A percentile compares a stretch with the other conserved stretches of the same genome.
Conservation (phyloP, 441 rosid genomes). For the Populus hybrid region DNA sequence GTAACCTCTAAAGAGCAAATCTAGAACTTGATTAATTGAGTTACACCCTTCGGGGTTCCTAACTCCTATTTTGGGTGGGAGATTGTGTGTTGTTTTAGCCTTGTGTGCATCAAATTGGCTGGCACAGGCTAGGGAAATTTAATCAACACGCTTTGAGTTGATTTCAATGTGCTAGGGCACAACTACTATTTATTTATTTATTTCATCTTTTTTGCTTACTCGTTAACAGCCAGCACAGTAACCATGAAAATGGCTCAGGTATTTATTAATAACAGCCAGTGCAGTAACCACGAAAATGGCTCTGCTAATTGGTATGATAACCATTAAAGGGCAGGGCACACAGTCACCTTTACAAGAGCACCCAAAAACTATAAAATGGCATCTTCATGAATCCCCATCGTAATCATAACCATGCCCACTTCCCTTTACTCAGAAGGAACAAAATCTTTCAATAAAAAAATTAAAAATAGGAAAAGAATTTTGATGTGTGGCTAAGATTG, state of each 20-base stretch:
- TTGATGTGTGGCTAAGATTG: not conserved
- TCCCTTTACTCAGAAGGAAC: conserved; percentile 20
- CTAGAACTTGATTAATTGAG: rapidly evolving
- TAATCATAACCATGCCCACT: conserved; percentile 10
- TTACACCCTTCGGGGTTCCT: rapidly evolving
- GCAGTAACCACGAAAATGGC: not conserved
- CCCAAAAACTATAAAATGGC: conserved; percentile 4
- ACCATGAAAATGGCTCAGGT: no score
- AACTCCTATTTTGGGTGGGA: not conserved
- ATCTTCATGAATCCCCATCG: conserved; percentile 6
- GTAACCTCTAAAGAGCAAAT: rapidly evolving
- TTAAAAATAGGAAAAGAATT: not conserved
- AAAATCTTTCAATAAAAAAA: not conserved
- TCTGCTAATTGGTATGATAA: conserved; percentile 7
- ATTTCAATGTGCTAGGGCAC: not conserved
- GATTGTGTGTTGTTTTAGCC: not conserved
- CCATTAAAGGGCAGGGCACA: not conserved
- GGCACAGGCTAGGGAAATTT: not conserved
- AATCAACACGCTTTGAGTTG: not conserved
- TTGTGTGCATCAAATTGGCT: not conserved
- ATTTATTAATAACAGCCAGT: not conserved
- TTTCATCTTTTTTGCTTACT: no score
- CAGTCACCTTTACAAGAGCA: not conserved
- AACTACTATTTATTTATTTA: not conserved
- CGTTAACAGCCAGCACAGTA: no score